Base-by-base conservation (phyloP, 2,329 filamentous ascomycete species). In the Diaporthe citrichinensis region DNA sequence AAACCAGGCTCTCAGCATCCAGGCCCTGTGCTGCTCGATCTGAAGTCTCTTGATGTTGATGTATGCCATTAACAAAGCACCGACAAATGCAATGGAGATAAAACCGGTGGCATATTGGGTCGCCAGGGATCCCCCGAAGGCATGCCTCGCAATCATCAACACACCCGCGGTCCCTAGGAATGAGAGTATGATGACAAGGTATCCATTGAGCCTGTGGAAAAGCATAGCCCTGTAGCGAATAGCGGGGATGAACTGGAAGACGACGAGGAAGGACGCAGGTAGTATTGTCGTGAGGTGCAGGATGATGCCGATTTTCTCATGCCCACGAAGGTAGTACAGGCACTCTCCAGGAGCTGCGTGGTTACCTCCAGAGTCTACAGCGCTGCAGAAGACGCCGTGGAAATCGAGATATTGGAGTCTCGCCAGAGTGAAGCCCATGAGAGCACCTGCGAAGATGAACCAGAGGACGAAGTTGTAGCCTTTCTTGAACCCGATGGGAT, bases 1-100 rank as follows among this genome's bases (percentile, higher is more conserved):
- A 53, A 87, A 83, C 87, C 87, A 89, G 10, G 87, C 85, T 28
- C 91, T 81, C 39, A 92, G 79, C 90, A 92, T 92, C 91, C 90
- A 92, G 4, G 89, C 89, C 1, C 91, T 86, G 76, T 92, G 91
- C 78, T 92, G 87, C 46, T 92, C 90, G 61, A 93, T 90, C 78
- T 92, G 90, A 2, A 92, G 81, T 3, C 85, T 83, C 80, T 90
- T 92, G 80, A 93, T 87, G 77, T 92, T 92, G 80, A 88, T 84
- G 53, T 87, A 87, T 1, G 90, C 88, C 58, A 92, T 76, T 0
- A 80, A 76, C 44, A 90, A 80, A 17, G 85, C 84, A 1, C 80
- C 77, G 0, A 87, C 80, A 4, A 89, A 89, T 7, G 86, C 79
- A 46, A 90, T 84, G 1, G 82, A 86, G 0, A 90, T 78, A 0